These are phyloP conservation scores for Noccaea caerulescens DNA, from an alignment of 345 rosid species.

Conservation along the genomic window DNA sequence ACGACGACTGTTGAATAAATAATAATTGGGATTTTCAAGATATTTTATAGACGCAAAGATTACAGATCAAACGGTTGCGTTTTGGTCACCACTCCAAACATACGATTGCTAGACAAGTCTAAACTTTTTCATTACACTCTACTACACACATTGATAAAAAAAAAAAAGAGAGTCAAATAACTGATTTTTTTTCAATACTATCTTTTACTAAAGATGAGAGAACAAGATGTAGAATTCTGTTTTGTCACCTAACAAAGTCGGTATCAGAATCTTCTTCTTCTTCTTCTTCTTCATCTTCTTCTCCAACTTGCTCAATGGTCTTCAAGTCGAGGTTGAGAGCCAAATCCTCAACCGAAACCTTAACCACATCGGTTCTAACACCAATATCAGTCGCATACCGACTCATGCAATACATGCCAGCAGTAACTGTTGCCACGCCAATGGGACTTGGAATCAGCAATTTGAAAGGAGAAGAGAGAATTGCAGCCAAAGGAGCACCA, in stretches of 20 bases:
- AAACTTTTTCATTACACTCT: not conserved
- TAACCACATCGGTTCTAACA: constrained; percentile 80
- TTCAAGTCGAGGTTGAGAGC: constrained; percentile 45
- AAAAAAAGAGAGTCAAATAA: not conserved
- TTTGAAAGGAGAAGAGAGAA: constrained; percentile 79
- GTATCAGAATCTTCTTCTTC: constrained; percentile 28
- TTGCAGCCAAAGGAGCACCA: constrained; percentile 92
- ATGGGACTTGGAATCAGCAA: constrained; percentile 90
- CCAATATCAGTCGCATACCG: constrained; percentile 92
- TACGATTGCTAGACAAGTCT: not conserved
- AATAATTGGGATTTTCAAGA: not conserved
- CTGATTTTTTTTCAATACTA: not conserved
- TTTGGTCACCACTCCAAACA: not conserved
- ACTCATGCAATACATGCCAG: constrained; percentile 96
- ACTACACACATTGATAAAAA: constrained; percentile 4
- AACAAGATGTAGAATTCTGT: not conserved
- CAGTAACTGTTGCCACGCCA: constrained; percentile 89
- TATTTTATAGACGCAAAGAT: constrained; percentile 1
- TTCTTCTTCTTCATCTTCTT: constrained; percentile 32
- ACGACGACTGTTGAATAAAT: constrained; percentile 12
- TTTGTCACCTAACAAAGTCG: constrained; percentile 35
- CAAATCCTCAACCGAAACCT: constrained; percentile 90
- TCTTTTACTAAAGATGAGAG: not conserved
- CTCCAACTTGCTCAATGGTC: constrained; percentile 45
- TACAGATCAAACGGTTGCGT: constrained; percentile 10